phyloP scores from a whole-genome alignment of 2,329 filamentous ascomycete genomes.

The Lecanicillium sp. region DNA sequence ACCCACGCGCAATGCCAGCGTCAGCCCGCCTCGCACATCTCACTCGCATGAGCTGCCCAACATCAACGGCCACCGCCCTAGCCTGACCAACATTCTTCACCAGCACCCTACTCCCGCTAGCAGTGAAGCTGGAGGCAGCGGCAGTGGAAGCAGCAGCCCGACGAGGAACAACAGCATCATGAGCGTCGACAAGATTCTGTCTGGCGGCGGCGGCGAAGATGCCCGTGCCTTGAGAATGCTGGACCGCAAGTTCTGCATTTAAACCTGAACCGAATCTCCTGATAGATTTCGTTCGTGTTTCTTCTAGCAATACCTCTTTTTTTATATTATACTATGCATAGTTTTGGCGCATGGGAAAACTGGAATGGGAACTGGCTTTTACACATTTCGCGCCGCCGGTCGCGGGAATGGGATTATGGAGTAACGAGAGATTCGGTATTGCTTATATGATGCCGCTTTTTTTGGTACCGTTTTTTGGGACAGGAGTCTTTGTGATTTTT shows the following conservation, averaged over 20 bases:
- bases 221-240: constrained; percentile 57
- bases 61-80: constrained; percentile 24
- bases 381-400: no score
- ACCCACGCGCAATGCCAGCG: constrained; percentile 37
- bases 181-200: constrained; percentile 6
- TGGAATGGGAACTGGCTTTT: no score
- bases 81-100: constrained; percentile 42
- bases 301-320: constrained; percentile 2
- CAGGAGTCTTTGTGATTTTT: no score
- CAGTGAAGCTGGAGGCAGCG: constrained; percentile 36
- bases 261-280: constrained; percentile 3
- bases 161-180: constrained; percentile 16
- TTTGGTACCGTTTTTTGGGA: no score
- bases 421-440: no score
- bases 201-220: constrained; percentile 43
- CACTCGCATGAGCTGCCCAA: constrained; percentile 23
- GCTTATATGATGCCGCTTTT: no score
- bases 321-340: constrained; percentile 4
- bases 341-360: constrained; percentile 1
- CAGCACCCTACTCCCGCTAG: constrained; percentile 30
- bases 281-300: neutral
- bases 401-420: no score
- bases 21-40: constrained; percentile 37
- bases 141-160: constrained; percentile 34
- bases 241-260: constrained; percentile 46